Evolutionary conservation across 805 yeast species (phyloP), one percentile per base, ranked within the genome.

Genomic region (Candida loeiensis): DNA sequence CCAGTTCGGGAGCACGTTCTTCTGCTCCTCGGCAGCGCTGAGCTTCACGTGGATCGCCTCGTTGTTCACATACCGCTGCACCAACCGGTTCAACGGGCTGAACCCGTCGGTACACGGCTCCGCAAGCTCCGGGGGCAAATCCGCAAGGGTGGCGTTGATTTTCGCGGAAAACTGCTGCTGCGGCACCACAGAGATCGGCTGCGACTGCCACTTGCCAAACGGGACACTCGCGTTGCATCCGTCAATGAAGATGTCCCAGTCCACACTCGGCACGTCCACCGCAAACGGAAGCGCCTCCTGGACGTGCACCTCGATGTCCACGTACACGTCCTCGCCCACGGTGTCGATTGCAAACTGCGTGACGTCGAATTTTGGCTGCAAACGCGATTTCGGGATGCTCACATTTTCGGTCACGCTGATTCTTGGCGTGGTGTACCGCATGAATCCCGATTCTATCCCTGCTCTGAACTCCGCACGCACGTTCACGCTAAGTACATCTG

Each of bases 221-320:
- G 37, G 34, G 6, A 51, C 41, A 8, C 48, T 30, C 3, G 34
- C 35, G 5, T 51, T 30, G 46, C 70, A 64, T 39, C 58, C 61
- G 18, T 51, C 43, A 2, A 66, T 33, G 7, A 52, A 47, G 1
- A 64, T 26, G 29, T 56, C 53, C 67, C 66, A 61, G 33, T 54
- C 49, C 11, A 61, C 49, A 6, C 49, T 22, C 5, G 43, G 53
- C 6, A 64, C 32, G 3, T 43, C 32, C 9, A 54, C 45, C 2
- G 42, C 37, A 13, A 59, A 27, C 1, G 61, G 57, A n/a, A 53
- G 39, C 7, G 39, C 44, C 11, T 40, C 44, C 3, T 44, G 45
- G 2, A 53, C 22, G 7, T 17, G 39, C 7, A 51, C 38, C 4
- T 30, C 32, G 2, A 28, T 17, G 7, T 22, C 25, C 3, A 32